Percentiles rank a stretch among this genome's conserved stretches.
Conservation (phyloP, 169 alveolate species). For the Hepatocystis sp. region DNA sequence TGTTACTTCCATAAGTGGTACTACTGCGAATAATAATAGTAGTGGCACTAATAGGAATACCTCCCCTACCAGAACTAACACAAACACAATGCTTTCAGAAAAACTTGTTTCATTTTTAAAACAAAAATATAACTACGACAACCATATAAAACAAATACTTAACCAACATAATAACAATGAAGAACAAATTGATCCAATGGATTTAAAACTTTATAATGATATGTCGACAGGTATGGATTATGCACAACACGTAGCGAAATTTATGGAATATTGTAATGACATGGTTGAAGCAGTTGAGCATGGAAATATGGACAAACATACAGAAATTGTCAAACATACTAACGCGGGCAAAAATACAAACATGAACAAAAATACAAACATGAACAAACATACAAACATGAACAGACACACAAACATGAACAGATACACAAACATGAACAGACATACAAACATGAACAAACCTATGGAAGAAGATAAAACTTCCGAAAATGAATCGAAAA, state of each 20-base stretch:
- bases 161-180: slow-evolving; percentile 2
- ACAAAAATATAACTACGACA: slow-evolving; percentile 36
- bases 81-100: slow-evolving; percentile 1
- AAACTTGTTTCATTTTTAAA: slow-evolving; percentile 8
- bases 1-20: too few species aligned
- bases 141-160: slow-evolving; percentile 25
- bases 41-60: too few species aligned
- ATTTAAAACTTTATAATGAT: not conserved
- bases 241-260: slow-evolving; percentile 10
- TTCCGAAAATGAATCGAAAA: too few species aligned
- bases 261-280: slow-evolving; percentile 30
- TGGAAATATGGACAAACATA: too few species aligned
- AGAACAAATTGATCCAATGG: not conserved
- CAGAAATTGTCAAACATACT: too few species aligned
- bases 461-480: too few species aligned
- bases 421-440: not conserved
- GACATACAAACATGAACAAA: too few species aligned
- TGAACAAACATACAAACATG: not conserved
- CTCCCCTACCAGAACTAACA: too few species aligned
- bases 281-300: too few species aligned
- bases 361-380: too few species aligned
- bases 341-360: too few species aligned
- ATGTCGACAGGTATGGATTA: slow-evolving; percentile 7
- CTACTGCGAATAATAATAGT: too few species aligned
- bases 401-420: not conserved